phyloP scores from a whole-genome alignment of 495 filamentous ascomycete genomes.

The Entonaema liquescens region DNA sequence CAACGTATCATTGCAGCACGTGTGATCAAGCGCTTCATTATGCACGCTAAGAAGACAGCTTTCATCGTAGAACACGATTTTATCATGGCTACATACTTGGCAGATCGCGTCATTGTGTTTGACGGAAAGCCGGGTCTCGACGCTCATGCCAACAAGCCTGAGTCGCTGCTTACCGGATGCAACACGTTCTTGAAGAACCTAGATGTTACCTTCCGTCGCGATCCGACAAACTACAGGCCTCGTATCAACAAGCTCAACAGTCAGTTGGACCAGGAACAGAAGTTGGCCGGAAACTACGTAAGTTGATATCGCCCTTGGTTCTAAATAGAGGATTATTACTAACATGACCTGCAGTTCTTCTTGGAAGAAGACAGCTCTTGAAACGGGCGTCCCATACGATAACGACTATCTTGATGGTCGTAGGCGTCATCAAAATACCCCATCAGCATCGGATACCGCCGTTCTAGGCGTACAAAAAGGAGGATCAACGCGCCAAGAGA shows the following conservation, averaged over 20 bases:
- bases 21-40: constrained; percentile 99
- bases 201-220: constrained; percentile 97
- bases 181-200: constrained; percentile 95
- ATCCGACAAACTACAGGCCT: constrained; percentile 93
- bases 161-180: constrained; percentile 93
- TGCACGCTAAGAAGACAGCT: constrained; percentile 99
- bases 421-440: constrained; percentile 42
- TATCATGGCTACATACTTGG: constrained; percentile 98
- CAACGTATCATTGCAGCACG: constrained; percentile 96
- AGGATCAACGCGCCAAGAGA: constrained; percentile 36
- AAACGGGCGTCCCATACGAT: constrained; percentile 61
- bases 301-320: constrained; percentile 46
- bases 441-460: constrained; percentile 51
- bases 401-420: constrained; percentile 46
- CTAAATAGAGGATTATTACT: constrained; percentile 12
- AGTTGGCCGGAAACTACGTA: constrained; percentile 90
- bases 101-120: constrained; percentile 98
- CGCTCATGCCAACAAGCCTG: constrained; percentile 85
- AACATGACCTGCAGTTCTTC: constrained; percentile 71
- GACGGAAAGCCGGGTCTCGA: constrained; percentile 91
- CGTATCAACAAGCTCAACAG: constrained; percentile 98
- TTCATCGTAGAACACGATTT: constrained; percentile 99
- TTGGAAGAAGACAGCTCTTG: constrained; percentile 80
- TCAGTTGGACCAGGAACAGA: constrained; percentile 97
- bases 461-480: constrained; percentile 57